Percentiles rank a stretch among this genome's conserved stretches.
Evolutionary conservation across 2,329 filamentous ascomycete genomes (phyloP).

Genomic region (Erysiphe neolycopersici): DNA sequence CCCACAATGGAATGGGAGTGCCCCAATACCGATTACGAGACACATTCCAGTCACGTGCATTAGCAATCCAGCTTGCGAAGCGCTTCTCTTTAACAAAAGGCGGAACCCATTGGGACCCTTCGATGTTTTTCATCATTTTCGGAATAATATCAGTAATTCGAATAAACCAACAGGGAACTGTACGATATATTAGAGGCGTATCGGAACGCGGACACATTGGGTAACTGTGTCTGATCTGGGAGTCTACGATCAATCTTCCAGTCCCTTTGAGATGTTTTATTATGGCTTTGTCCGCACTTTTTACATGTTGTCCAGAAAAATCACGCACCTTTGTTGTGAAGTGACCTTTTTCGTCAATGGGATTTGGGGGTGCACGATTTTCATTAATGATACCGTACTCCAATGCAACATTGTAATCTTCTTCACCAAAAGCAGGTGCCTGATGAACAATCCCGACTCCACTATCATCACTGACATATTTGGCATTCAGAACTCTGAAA

Average conservation of each 20-base stretch:
- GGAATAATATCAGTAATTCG: slow-evolving; percentile 63
- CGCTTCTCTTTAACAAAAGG: slow-evolving; percentile 73
- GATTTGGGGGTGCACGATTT: slow-evolving; percentile 58
- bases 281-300: slow-evolving; percentile 76
- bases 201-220: slow-evolving; percentile 91
- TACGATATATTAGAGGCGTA: slow-evolving; percentile 75
- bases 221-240: slow-evolving; percentile 73
- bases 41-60: slow-evolving; percentile 87
- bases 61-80: slow-evolving; percentile 75
- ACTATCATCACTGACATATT: slow-evolving; percentile 68
- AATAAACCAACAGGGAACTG: slow-evolving; percentile 87
- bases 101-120: slow-evolving; percentile 78
- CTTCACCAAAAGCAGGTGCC: slow-evolving; percentile 78
- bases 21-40: slow-evolving; percentile 91
- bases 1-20: slow-evolving; percentile 77
- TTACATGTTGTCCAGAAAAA: slow-evolving; percentile 71
- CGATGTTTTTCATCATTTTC: slow-evolving; percentile 72
- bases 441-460: slow-evolving; percentile 91
- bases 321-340: slow-evolving; percentile 56
- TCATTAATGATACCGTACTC: slow-evolving; percentile 54
- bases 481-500: slow-evolving; percentile 59
- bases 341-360: slow-evolving; percentile 59
- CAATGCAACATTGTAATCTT: slow-evolving; percentile 70
- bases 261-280: slow-evolving; percentile 63
- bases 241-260: slow-evolving; percentile 57